A percentile compares a stretch with the other conserved stretches of the same genome.
These are phyloP conservation scores for Xylaria curta DNA, from an alignment of 495 filamentous ascomycete genomes.

Conservation along the genomic window DNA sequence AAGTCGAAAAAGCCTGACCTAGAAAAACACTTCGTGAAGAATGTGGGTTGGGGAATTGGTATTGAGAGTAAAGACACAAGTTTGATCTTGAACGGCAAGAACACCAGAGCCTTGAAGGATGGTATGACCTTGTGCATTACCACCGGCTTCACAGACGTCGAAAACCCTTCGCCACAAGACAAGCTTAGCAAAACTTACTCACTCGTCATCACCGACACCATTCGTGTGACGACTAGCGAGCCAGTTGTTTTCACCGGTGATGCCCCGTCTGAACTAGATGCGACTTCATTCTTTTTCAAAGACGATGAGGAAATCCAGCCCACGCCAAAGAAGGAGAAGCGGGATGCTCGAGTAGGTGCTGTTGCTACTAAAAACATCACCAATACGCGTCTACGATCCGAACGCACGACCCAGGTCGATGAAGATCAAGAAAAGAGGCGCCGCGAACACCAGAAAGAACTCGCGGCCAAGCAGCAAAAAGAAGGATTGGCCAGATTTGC, in stretches of 20 bases:
- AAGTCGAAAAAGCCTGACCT: constrained; percentile 91
- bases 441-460: constrained; percentile 90
- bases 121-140: constrained; percentile 95
- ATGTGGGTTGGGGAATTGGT: constrained; percentile 86
- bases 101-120: constrained; percentile 79
- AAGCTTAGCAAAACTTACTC: constrained; percentile 88
- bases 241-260: constrained; percentile 91
- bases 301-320: constrained; percentile 78
- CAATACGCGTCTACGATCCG: constrained; percentile 89
- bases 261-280: constrained; percentile 86
- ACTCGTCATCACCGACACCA: constrained; percentile 88
- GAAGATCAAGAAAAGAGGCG: constrained; percentile 89
- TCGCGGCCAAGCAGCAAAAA: constrained; percentile 85
- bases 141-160: constrained; percentile 84
- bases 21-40: constrained; percentile 91
- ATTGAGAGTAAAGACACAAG: constrained; percentile 87
- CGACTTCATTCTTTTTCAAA: constrained; percentile 96
- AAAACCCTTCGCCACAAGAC: constrained; percentile 81
- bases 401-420: constrained; percentile 81
- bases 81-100: constrained; percentile 84
- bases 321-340: constrained; percentile 77
- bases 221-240: constrained; percentile 79
- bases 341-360: constrained; percentile 79
- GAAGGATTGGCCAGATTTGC: constrained; percentile 85
- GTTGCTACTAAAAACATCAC: constrained; percentile 91